Percentiles rank a stretch among this genome's conserved stretches.
Conservation (phyloP, 805 yeast genomes). For the Candida oleophila region DNA sequence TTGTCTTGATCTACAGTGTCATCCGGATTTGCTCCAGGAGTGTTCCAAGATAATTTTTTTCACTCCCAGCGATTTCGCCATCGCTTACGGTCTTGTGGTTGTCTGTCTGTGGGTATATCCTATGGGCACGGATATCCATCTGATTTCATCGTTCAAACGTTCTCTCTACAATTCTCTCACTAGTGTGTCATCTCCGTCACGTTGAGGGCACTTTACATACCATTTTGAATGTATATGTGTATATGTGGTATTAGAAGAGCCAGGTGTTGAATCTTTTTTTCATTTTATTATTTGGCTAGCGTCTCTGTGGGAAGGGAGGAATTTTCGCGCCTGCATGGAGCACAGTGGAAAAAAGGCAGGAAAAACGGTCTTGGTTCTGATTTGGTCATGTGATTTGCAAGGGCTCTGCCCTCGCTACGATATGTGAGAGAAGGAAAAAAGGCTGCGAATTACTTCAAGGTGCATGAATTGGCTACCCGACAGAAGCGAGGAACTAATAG, state of each 20-base stretch:
- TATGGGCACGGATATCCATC: no score
- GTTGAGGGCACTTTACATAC: conserved; percentile 30
- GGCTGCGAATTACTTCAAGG: not conserved
- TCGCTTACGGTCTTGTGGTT: no score
- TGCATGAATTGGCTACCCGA: no score
- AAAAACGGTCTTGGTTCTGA: conserved; percentile 1
- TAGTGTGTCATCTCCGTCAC: not conserved
- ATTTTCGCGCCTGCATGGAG: conserved; percentile 7
- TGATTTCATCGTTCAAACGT: not conserved
- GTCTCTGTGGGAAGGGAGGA: conserved; percentile 8
- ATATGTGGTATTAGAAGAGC: conserved; percentile 5
- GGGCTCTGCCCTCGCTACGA: not conserved
- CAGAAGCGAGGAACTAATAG: no score
- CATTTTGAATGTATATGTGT: conserved; percentile 36
- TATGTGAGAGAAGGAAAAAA: not conserved
- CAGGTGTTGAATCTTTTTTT: conserved; percentile 2
- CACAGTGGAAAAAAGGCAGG: conserved; percentile 1
- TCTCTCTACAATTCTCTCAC: not conserved
- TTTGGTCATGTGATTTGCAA: not conserved
- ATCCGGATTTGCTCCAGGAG: not conserved
- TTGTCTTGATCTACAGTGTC: not conserved
- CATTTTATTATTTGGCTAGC: not conserved
- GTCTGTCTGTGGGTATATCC: no score
- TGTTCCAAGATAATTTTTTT: no score
- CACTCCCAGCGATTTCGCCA: no score